phyloP scores from a whole-genome alignment of 805 yeast genomes.

The Candida methanosorbosa region DNA sequence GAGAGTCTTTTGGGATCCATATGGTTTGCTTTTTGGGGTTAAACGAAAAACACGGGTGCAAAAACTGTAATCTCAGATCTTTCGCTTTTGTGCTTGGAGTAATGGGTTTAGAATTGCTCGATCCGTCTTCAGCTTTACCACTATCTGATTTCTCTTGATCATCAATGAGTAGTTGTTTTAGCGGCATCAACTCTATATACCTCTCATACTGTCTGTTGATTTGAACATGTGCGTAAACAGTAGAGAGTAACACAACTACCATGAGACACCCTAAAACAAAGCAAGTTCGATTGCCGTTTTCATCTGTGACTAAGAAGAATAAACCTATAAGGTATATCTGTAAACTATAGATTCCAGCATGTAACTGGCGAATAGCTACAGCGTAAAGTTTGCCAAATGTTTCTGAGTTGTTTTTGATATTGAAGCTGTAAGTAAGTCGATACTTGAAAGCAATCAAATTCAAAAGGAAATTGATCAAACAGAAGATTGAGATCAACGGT shows the following conservation, averaged over 20 bases:
- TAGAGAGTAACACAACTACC: slow-evolving; percentile 39
- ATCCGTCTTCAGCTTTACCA: not conserved
- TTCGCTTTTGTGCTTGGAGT: not conserved
- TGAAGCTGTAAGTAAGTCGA: slow-evolving; percentile 50
- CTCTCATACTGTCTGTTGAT: slow-evolving; percentile 35
- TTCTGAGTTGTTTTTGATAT: slow-evolving; percentile 44
- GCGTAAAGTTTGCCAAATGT: slow-evolving; percentile 68
- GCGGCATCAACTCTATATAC: slow-evolving; percentile 29
- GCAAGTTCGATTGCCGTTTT: slow-evolving; percentile 34
- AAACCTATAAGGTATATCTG: slow-evolving; percentile 74
- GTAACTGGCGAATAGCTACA: slow-evolving; percentile 64
- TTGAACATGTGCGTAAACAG: slow-evolving; percentile 49
- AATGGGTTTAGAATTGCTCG: not conserved
- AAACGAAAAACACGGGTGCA: slow-evolving; percentile 17
- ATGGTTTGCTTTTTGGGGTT: slow-evolving; percentile 11
- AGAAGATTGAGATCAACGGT: slow-evolving; percentile 63
- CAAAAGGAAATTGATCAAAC: slow-evolving; percentile 46
- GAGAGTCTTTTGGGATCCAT: slow-evolving; percentile 24
- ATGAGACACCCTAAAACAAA: slow-evolving; percentile 41
- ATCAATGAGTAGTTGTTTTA: slow-evolving; percentile 8
- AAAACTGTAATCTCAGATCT: slow-evolving; percentile 7
- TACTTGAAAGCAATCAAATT: slow-evolving; percentile 64
- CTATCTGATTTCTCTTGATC: not conserved
- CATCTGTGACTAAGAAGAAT: slow-evolving; percentile 51
- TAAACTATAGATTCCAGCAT: slow-evolving; percentile 73